Base-by-base conservation (phyloP, 2,329 filamentous ascomycete genomes). In the Exophiala dermatitidis region DNA sequence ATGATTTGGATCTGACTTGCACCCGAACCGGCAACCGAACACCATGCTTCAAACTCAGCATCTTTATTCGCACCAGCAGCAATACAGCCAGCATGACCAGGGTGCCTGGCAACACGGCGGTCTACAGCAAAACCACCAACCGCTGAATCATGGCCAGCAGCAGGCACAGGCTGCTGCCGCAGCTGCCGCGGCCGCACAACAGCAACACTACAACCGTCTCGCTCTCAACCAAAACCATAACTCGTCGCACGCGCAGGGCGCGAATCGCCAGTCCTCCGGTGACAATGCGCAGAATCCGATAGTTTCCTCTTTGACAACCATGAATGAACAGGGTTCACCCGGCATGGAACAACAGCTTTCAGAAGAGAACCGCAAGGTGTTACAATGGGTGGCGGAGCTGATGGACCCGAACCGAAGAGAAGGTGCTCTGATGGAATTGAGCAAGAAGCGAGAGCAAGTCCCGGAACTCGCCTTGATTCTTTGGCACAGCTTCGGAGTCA, bases 401-500 rank as follows among this genome's bases (percentile, higher is more conserved):
- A 79, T 97, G 67, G 91, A 90, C 69, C 87, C 90, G 60, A 83
- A 80, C 64, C 90, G 90, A 30, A 82, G 93, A 59, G 93, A 97
- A 74, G 85, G 88, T 3, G 93, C 93, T 46, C 78, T 98, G 50
- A 79, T 98, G 66, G 93, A 98, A 71, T 79, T 98, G 48, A 97
- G 91, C 74, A 98, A 98, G 78, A 98, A 98, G 80, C 79, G 93
- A 53, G 93, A 98, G 72, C 93, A 97, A 72, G 93, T 98, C 10
- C 91, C 93, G 0, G 93, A 98, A 74, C 77, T 98, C 55, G 93
- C 93, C 44, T 76, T 98, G 64, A 95, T 98, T 57, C 77, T 98
- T 58, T 98, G 93, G 93, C 93, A 98, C 71, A 97, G 91, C 2
- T 97, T 96, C 67, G 93, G 91, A 95, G 93, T 98, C 66, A 98